phyloP scores from a whole-genome alignment of 2,329 filamentous ascomycete species.

The Scytalidium lignicola region DNA sequence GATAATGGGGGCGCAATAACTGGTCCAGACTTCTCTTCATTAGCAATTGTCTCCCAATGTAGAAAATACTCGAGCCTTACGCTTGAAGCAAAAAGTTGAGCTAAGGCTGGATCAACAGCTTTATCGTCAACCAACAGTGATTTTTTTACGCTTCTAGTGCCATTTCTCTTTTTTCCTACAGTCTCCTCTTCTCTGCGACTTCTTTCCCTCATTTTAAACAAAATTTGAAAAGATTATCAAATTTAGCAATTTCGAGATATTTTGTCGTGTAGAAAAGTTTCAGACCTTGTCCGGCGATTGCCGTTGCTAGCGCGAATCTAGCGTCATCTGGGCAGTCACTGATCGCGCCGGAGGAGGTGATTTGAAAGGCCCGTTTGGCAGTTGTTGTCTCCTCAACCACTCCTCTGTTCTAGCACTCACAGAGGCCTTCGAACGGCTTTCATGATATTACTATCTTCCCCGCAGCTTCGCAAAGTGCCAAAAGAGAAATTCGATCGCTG shows the following conservation, averaged over 20 bases:
- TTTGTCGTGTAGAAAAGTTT: not conserved
- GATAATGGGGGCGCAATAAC: slow-evolving; percentile 28
- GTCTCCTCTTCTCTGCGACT: slow-evolving; percentile 19
- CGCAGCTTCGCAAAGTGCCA: not conserved
- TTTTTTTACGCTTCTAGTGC: slow-evolving; percentile 18
- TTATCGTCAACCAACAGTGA: slow-evolving; percentile 33
- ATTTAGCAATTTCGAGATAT: not conserved
- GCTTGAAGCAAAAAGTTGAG: slow-evolving; percentile 67
- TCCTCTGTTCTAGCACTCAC: not conserved
- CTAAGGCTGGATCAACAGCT: slow-evolving; percentile 62
- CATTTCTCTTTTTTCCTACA: slow-evolving; percentile 11
- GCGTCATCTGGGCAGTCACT: not conserved
- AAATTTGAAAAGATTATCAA: slow-evolving; percentile 1
- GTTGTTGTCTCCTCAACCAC: not conserved
- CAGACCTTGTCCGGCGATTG: not conserved
- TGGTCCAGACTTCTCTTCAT: slow-evolving; percentile 27
- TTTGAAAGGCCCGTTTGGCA: not conserved
- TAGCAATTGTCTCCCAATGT: slow-evolving; percentile 3
- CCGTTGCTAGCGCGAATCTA: not conserved
- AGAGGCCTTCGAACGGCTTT: not conserved
- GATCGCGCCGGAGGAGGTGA: slow-evolving; percentile 1
- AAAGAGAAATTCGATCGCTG: not conserved
- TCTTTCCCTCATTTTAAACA: slow-evolving; percentile 24
- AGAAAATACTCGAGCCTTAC: slow-evolving; percentile 51
- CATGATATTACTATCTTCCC: not conserved